phyloP scores from a whole-genome alignment of 768 basidiomycete species.

The Boletus subcaerulescens region DNA sequence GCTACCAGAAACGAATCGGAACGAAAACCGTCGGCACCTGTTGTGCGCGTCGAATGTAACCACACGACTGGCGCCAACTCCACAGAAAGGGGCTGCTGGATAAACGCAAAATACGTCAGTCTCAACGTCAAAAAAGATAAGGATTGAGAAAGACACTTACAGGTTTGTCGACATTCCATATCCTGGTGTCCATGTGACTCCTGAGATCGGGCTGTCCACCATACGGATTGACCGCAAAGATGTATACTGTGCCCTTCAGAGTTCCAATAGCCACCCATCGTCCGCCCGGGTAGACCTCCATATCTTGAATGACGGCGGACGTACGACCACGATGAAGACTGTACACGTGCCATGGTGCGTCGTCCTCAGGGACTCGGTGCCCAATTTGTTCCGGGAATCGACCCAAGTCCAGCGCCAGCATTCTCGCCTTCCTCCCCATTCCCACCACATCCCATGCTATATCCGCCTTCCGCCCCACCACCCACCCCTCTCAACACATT shows the following conservation, averaged over 20 bases:
- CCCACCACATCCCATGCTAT: background rate
- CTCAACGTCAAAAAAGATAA: background rate
- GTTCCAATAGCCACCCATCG: conserved; percentile 70
- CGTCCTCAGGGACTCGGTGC: conserved; percentile 8
- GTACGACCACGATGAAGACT: conserved; percentile 69
- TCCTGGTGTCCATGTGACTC: conserved; percentile 58
- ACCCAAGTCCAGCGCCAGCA: background rate
- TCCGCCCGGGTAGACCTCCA: conserved; percentile 46
- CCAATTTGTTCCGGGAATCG: background rate
- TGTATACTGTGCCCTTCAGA: conserved; percentile 59
- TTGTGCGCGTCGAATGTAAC: conserved; percentile 38
- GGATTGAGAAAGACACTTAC: conserved; percentile 30
- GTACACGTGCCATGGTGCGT: conserved; percentile 56
- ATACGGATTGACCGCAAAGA: conserved; percentile 75
- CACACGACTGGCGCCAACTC: conserved; percentile 57
- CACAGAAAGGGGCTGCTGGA: conserved; percentile 49
- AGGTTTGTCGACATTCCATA: conserved; percentile 49
- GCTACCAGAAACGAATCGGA: conserved; percentile 46
- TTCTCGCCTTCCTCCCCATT: background rate
- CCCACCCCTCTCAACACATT: conserved; percentile 11
- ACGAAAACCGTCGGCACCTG: conserved; percentile 26
- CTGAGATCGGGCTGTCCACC: conserved; percentile 63
- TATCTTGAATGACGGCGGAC: conserved; percentile 53
- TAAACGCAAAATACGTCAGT: background rate
- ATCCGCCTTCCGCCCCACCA: background rate